Evolutionary conservation across 345 rosid genomes (phyloP).

Genomic region (Rhodamnia argentea): DNA sequence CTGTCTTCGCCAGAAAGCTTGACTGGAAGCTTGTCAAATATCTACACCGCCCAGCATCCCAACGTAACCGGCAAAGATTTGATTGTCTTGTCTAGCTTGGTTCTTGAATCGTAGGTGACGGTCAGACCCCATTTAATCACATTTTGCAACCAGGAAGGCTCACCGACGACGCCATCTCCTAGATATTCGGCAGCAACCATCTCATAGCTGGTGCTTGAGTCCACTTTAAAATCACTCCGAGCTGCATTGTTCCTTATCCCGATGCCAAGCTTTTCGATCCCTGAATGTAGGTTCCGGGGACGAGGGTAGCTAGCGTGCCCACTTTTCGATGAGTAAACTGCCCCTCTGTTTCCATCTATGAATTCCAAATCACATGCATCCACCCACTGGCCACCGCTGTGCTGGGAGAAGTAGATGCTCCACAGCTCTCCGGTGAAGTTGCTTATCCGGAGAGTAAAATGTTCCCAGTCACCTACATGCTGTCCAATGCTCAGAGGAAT

Average conservation of each 20-base stretch:
- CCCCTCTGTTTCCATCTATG: conserved; percentile 43
- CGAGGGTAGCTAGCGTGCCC: conserved; percentile 81
- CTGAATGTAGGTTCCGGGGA: conserved; percentile 61
- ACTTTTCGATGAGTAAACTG: conserved; percentile 52
- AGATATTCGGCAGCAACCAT: conserved; percentile 68
- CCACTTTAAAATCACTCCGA: conserved; percentile 28
- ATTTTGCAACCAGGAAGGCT: conserved; percentile 72
- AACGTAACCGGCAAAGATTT: conserved; percentile 35
- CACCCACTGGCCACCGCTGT: conserved; percentile 80
- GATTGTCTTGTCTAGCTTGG: conserved; percentile 39
- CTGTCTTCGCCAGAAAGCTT: conserved; percentile 75
- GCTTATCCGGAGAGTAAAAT: conserved; percentile 75
- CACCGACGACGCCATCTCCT: conserved; percentile 26
- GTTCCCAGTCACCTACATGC: conserved; percentile 93
- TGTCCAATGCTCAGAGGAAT: conserved; percentile 57
- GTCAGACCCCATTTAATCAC: conserved; percentile 89
- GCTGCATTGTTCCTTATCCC: conserved; percentile 74
- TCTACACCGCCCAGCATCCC: conserved; percentile 15
- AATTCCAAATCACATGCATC: conserved; percentile 63
- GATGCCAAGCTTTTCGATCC: conserved; percentile 52
- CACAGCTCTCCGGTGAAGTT: conserved; percentile 73
- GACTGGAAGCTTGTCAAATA: conserved; percentile 37
- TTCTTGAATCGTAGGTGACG: conserved; percentile 47
- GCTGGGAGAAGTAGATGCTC: conserved; percentile 82
- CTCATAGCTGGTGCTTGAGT: conserved; percentile 62